Percentiles rank a stretch among this genome's conserved stretches.
Evolutionary conservation across 1,139 yeast genomes (phyloP).

Genomic region (Pneumocystis sp.): DNA sequence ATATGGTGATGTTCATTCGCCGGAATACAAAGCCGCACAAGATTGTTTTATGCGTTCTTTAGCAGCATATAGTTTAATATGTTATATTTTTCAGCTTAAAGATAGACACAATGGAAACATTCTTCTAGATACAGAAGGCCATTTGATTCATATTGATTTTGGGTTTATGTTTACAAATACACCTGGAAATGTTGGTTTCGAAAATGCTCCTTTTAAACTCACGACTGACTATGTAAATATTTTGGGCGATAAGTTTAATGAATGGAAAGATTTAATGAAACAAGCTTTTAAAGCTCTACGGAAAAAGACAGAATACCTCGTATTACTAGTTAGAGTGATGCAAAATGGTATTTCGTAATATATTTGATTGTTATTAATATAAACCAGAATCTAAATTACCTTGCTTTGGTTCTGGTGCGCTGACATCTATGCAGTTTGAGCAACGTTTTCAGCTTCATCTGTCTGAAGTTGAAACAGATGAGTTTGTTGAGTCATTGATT

Average conservation of each 20-base stretch:
- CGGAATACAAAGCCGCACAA: conserved; percentile 54
- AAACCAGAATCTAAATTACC: conserved; percentile 59
- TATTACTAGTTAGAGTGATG: conserved; percentile 81
- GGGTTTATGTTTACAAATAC: conserved; percentile 85
- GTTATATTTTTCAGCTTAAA: conserved; percentile 77
- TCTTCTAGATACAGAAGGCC: conserved; percentile 87
- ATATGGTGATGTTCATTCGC: conserved; percentile 38
- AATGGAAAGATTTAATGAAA: conserved; percentile 49
- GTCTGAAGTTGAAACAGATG: conserved; percentile 56
- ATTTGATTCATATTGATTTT: conserved; percentile 87
- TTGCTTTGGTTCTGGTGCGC: conserved; percentile 76
- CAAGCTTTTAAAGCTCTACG: conserved; percentile 60
- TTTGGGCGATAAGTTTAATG: conserved; percentile 48
- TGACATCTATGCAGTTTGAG: conserved; percentile 59
- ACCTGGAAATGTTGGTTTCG: conserved; percentile 93
- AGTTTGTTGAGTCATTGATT: conserved; percentile 62
- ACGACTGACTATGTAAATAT: conserved; percentile 78
- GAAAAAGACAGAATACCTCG: conserved; percentile 52
- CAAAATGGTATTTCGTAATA: conserved; percentile 31
- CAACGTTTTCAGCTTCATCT: conserved; percentile 72
- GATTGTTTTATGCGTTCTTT: conserved; percentile 68
- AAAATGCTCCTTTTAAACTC: conserved; percentile 89
- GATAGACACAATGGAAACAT: conserved; percentile 96
- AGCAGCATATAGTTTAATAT: conserved; percentile 78
- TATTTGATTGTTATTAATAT: neutral